Evolutionary conservation across 164 flowering plant genomes (phyloP).

Genomic region (Piper betle): DNA sequence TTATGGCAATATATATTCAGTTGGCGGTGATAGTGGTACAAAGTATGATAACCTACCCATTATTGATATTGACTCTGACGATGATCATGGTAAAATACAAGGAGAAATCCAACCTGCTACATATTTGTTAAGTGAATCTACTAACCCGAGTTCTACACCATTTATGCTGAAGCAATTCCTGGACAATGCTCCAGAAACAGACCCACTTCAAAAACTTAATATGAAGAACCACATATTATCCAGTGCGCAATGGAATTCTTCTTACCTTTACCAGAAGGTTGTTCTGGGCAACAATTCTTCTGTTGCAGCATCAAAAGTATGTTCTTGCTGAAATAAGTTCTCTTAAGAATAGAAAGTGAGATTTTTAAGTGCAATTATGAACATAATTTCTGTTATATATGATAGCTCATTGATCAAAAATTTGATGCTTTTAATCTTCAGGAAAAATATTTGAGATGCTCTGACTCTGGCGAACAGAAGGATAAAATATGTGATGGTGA

Average conservation of each 20-base stretch:
- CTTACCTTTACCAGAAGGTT: not conserved
- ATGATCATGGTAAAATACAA: slow-evolving; percentile 16
- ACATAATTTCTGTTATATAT: not conserved
- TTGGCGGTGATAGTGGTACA: not conserved
- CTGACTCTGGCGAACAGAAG: slow-evolving; percentile 11
- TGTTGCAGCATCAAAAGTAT: not conserved
- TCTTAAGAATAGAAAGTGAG: too few species aligned
- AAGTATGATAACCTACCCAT: slow-evolving; percentile 1
- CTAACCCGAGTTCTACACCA: too few species aligned
- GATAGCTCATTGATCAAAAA: too few species aligned
- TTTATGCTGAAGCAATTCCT: too few species aligned
- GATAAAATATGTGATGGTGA: slow-evolving; percentile 14
- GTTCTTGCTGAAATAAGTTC: not conserved
- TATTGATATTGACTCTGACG: slow-evolving; percentile 34
- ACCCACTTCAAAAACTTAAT: too few species aligned
- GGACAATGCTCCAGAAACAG: too few species aligned
- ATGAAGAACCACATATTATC: not conserved
- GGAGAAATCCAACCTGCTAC: not conserved
- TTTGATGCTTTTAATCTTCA: not conserved
- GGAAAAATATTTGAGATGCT: slow-evolving; percentile 4
- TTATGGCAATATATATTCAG: not conserved
- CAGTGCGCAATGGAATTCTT: slow-evolving; percentile 6
- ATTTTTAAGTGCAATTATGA: too few species aligned
- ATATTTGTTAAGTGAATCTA: too few species aligned
- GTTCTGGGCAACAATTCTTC: slow-evolving; percentile 12